Conservation (phyloP, 2,329 filamentous ascomycete species). For the Diaporthe caulivora region DNA sequence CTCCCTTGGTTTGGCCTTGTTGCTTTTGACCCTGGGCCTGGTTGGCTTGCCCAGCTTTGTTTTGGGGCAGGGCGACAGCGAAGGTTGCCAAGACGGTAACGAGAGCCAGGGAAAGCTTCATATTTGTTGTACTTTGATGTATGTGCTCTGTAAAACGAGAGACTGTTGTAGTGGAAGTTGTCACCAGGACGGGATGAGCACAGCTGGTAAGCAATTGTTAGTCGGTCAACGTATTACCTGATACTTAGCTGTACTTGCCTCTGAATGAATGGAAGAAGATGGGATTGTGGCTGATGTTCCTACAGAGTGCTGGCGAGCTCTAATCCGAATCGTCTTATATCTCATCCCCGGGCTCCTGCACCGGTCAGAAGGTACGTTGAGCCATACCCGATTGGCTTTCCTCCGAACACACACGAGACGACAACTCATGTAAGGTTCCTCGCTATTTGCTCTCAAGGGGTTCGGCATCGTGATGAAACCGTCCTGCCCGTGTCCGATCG, state of each 20-base stretch:
- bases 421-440: constrained; percentile 10
- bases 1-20: constrained; percentile 3
- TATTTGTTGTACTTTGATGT: background rate
- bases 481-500: constrained; percentile 11
- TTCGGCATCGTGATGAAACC: constrained; percentile 26
- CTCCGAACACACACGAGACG: constrained; percentile 31
- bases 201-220: constrained; percentile 11
- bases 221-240: background rate
- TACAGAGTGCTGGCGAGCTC: background rate
- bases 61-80: constrained; percentile 6
- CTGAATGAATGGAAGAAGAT: constrained; percentile 4
- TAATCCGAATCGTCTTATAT: constrained; percentile 21
- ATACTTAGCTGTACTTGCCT: background rate
- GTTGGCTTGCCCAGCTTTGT: background rate
- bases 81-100: constrained; percentile 32
- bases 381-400: constrained; percentile 18
- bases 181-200: constrained; percentile 25
- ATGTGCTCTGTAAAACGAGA: background rate
- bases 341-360: background rate
- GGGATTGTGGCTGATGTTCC: no score
- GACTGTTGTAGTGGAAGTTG: background rate
- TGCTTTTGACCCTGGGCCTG: background rate
- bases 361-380: background rate
- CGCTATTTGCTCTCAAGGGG: background rate
- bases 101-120: constrained; percentile 30